Evolutionary conservation across 2,329 filamentous ascomycete species (phyloP), one percentile per base, ranked within the genome.

Genomic region (Hymenoscyphus scutula): DNA sequence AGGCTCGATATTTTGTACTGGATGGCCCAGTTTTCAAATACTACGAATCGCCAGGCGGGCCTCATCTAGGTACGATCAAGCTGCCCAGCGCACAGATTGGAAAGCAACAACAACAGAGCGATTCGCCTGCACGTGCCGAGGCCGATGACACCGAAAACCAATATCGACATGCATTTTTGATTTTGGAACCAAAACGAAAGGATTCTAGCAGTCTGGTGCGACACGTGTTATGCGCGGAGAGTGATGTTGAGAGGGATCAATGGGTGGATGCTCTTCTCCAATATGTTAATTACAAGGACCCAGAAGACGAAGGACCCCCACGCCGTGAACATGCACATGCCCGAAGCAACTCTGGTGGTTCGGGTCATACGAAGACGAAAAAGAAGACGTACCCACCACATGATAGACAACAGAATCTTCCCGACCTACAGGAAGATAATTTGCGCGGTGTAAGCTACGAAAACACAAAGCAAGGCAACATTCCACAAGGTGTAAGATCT

Each of bases 201-300:
- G 95, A 99, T 73, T 92, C 92, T 0, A 88, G 83, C 25, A 92
- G 90, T 68, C 84, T 94, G 59, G 91, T 97, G 27, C 91, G 94
- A 67, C 95, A 99, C 74, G 93, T 99, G 0, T 81, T 99, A 19
- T 99, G 95, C 74, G 94, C 95, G 0, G 95, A 99, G 76, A 98
- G 90, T 71, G 95, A 99, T 71, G 83, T 82, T 63, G 95, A 99
- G 78, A 87, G 95, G 64, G 95, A 99, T 76, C 83, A 89, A 53
- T 99, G 95, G 95, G 94, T 99, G 1, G 90, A 96, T 62, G 89
- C 91, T 25, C 80, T 99, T 48, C 79, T 98, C 64, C 89, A 91
- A 68, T 97, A 96, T 81, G 93, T 97, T 48, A 92, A 97, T 71
- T 88, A 85, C 71, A 82, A 81, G 58, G 87, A 90, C 48, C 53